Base-by-base conservation (phyloP, 179 eudicot genomes). In the Actinidia chinensis region DNA sequence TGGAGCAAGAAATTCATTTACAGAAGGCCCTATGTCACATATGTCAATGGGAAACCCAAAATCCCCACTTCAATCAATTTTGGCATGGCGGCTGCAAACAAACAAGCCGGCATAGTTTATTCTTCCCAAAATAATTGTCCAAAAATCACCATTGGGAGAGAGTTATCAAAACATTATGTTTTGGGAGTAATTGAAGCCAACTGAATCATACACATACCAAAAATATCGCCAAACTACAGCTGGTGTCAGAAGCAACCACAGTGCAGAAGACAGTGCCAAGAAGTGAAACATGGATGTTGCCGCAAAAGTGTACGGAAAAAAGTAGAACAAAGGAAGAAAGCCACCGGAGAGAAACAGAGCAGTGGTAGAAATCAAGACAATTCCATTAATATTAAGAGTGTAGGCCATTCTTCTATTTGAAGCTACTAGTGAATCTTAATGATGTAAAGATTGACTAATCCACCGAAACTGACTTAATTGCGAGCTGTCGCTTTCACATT, bases 181-280 rank as follows among this genome's bases (percentile, higher is more conserved):
- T 76, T 55, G 98, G 98, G 55, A 95, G 89, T 42, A 95, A n/a
- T n/a, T 22, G 69, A 93, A 95, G 75, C 98, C 98, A 44, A n/a
- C 97, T 83, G 78, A 95, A 91, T 74, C 81, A 36, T n/a, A n/a
- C n/a, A n/a, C n/a, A n/a, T n/a, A n/a, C n/a, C n/a, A n/a, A n/a
- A n/a, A n/a, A n/a, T n/a, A n/a, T n/a, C n/a, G n/a, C n/a, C n/a
- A n/a, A 79, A 87, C 82, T 55, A 86, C 76, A 81, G 78, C 79
- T n/a, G 91, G 56, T 52, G 87, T 61, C 20, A 68, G 97, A 79
- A 54, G 85, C 81, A 73, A 84, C 91, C 36, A 82, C 48, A 43
- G 90, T 91, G 77, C 82, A 93, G 73, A 79, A 90, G 18, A 93
- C 68, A 43, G 97, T 58, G 95, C 97, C 78, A 93, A 12, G 76